Percentiles rank a stretch among this genome's conserved stretches.
Evolutionary conservation across 2,329 filamentous ascomycete genomes (phyloP).

Genomic region (Tolypocladium pustulatum): DNA sequence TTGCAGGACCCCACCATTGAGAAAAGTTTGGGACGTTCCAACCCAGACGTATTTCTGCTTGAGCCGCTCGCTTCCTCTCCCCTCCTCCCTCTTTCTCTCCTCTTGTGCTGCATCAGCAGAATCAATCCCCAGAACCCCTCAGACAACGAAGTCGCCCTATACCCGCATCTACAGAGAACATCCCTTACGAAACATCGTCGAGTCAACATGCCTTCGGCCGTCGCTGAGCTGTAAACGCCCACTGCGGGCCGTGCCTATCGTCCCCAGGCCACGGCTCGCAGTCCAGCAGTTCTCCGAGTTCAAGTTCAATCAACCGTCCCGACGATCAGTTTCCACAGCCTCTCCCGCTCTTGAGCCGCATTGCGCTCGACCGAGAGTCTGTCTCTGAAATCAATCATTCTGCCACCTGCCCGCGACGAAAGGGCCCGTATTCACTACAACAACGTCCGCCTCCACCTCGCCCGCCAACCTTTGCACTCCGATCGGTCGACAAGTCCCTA

Average conservation of each 20-base stretch:
- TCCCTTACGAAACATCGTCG: conserved; percentile 54
- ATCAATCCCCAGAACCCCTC: conserved; percentile 16
- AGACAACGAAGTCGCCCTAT: conserved; percentile 57
- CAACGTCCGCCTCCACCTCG: not conserved
- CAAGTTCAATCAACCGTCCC: conserved; percentile 41
- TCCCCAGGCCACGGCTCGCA: conserved; percentile 48
- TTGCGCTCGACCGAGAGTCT: conserved; percentile 25
- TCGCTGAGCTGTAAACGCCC: conserved; percentile 88
- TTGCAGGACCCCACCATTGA: conserved; percentile 9
- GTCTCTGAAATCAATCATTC: conserved; percentile 24
- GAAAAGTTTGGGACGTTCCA: conserved; percentile 9
- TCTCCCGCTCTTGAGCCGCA: conserved; percentile 32
- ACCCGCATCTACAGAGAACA: conserved; percentile 19
- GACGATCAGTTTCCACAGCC: conserved; percentile 58
- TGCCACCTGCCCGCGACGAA: conserved; percentile 16
- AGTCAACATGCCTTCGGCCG: conserved; percentile 61
- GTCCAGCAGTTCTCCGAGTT: conserved; percentile 80
- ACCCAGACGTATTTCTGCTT: conserved; percentile 5
- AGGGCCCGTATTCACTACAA: conserved; percentile 13
- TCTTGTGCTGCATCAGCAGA: conserved; percentile 18
- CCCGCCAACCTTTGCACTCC: not conserved
- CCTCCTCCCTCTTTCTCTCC: conserved; percentile 7
- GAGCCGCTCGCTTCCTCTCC: conserved; percentile 2
- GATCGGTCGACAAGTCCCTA: not conserved
- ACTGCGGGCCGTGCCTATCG: conserved; percentile 54